Conservation (phyloP, 75 land plant genomes). For the Pinus taeda region DNA sequence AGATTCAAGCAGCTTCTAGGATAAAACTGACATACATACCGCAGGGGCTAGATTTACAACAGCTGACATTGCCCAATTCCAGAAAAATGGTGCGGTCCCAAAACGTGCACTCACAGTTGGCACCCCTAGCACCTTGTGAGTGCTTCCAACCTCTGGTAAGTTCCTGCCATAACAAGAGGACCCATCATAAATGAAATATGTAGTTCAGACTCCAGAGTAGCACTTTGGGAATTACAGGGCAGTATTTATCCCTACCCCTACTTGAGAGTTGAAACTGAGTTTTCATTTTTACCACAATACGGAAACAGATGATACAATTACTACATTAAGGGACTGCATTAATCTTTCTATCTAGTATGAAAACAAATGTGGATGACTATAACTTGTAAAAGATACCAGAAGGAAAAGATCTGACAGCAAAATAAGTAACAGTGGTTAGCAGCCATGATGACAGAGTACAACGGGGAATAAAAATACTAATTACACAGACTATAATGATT, state of each 20-base stretch:
- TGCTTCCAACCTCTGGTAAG: constrained; percentile 82
- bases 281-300: not conserved
- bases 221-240: not conserved
- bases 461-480: too few relatives aligned
- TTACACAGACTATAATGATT: too few relatives aligned
- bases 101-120: constrained; percentile 95
- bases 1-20: not conserved
- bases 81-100: constrained; percentile 91
- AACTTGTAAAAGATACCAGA: not conserved
- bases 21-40: constrained; percentile 24
- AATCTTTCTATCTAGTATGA: not conserved
- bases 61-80: constrained; percentile 95
- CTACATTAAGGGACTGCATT: not conserved
- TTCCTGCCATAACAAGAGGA: constrained; percentile 46
- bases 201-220: not conserved
- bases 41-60: constrained; percentile 65
- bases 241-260: not conserved
- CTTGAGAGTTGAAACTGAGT: not conserved
- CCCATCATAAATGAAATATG: not conserved
- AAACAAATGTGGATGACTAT: not conserved
- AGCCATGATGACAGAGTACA: not conserved
- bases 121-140: constrained; percentile 71
- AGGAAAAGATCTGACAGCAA: not conserved
- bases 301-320: not conserved
- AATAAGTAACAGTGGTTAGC: not conserved